A percentile compares a stretch with the other conserved stretches of the same genome.
phyloP scores from a whole-genome alignment of 805 yeast genomes.

The Kluyveromyces aestuarii region DNA sequence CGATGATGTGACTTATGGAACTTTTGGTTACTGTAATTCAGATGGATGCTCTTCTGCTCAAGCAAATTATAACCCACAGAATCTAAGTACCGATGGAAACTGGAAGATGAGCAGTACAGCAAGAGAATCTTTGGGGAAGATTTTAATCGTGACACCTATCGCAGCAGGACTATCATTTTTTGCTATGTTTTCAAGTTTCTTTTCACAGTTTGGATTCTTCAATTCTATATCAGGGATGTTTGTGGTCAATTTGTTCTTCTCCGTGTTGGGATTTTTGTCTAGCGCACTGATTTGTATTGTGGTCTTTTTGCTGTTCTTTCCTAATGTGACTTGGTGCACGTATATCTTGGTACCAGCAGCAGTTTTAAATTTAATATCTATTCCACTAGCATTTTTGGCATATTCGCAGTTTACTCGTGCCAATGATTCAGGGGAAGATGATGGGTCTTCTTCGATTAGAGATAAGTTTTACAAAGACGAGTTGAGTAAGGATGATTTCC shows the following conservation, averaged over 20 bases:
- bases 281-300: conserved; percentile 49
- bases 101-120: conserved; percentile 42
- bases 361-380: conserved; percentile 40
- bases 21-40: conserved; percentile 53
- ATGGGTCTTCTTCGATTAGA: conserved; percentile 1
- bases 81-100: conserved; percentile 23
- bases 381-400: conserved; percentile 42
- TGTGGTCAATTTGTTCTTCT: conserved; percentile 36
- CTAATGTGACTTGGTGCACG: conserved; percentile 59
- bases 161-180: conserved; percentile 55
- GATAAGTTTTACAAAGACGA: conserved; percentile 1
- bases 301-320: conserved; percentile 49
- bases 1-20: conserved; percentile 43
- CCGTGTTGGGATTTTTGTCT: conserved; percentile 42
- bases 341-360: conserved; percentile 68
- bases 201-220: conserved; percentile 17
- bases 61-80: conserved; percentile 36
- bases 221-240: conserved; percentile 23
- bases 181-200: conserved; percentile 30
- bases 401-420: conserved; percentile 11
- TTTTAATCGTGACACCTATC: conserved; percentile 53
- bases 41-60: conserved; percentile 35
- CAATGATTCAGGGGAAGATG: conserved; percentile 17
- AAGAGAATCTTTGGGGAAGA: conserved; percentile 44
- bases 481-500: background rate